A percentile compares a stretch with the other conserved stretches of the same genome.
Evolutionary conservation across 192 early-diverging fungal species (phyloP).

Genomic region (Fimicolochytrium jonesii): DNA sequence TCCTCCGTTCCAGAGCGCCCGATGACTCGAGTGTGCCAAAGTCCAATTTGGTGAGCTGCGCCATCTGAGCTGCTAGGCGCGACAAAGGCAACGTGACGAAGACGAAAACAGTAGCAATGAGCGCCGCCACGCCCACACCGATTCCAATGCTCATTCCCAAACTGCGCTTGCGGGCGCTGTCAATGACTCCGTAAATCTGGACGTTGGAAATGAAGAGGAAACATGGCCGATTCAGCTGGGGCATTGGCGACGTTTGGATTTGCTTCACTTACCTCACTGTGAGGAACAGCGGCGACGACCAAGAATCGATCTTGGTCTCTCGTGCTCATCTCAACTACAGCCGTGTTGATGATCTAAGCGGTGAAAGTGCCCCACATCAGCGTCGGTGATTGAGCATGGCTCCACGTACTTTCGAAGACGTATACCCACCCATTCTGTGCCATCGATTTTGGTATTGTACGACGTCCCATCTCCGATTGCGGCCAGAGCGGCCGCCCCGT

Average conservation of each 20-base stretch:
- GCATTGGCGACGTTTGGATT: background rate
- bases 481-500: background rate
- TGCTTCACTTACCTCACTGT: background rate
- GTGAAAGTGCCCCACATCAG: background rate
- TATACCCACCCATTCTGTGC: background rate
- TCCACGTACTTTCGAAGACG: background rate
- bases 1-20: background rate
- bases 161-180: constrained; percentile 6
- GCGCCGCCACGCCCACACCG: constrained; percentile 5
- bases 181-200: constrained; percentile 17
- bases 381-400: background rate
- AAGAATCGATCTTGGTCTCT: background rate
- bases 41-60: constrained; percentile 6
- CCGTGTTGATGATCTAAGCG: background rate
- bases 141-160: constrained; percentile 6
- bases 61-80: constrained; percentile 1
- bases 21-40: constrained; percentile 5
- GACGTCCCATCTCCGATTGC: background rate
- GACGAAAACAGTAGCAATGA: constrained; percentile 3
- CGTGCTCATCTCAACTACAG: background rate
- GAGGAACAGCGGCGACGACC: constrained; percentile 1
- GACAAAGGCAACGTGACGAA: constrained; percentile 7
- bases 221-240: background rate
- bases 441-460: background rate
- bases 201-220: background rate